These are phyloP conservation scores for Phoenix roebelenii DNA, from an alignment of 176 grass and related monocot genomes.

Conservation along the genomic window DNA sequence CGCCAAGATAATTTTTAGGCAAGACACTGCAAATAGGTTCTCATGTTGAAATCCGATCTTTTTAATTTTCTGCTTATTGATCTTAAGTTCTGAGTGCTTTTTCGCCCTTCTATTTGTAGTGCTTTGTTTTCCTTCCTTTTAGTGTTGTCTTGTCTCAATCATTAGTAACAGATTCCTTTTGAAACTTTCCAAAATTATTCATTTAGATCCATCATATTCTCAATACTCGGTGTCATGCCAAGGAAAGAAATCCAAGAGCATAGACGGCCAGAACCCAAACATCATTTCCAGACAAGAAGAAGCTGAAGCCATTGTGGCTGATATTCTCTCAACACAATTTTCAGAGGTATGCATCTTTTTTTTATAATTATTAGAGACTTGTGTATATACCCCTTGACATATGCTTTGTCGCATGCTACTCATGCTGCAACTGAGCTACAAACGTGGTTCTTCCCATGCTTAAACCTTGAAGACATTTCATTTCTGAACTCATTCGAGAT, in stretches of 20 bases:
- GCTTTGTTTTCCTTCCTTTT: constrained; percentile 8
- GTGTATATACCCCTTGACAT: too few relatives aligned
- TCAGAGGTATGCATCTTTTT: constrained; percentile 39
- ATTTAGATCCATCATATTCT: constrained; percentile 67
- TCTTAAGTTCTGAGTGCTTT: too few relatives aligned
- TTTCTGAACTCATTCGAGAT: too few relatives aligned
- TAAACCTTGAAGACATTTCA: too few relatives aligned
- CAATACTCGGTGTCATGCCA: constrained; percentile 11
- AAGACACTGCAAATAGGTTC: too few relatives aligned
- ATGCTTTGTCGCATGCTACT: too few relatives aligned
- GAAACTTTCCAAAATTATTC: constrained; percentile 23
- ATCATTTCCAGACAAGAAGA: constrained; percentile 45
- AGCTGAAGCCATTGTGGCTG: constrained; percentile 62
- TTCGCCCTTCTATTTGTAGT: background rate
- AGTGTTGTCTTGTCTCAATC: constrained; percentile 4
- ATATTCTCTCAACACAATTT: constrained; percentile 57
- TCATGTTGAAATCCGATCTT: too few relatives aligned
- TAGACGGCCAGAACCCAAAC: constrained; percentile 32
- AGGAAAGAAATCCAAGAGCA: constrained; percentile 19
- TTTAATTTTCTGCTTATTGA: too few relatives aligned
- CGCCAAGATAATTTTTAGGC: too few relatives aligned
- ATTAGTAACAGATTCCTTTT: constrained; percentile 16
- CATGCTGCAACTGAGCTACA: too few relatives aligned
- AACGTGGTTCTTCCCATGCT: too few relatives aligned
- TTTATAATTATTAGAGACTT: background rate